Evolutionary conservation across 495 filamentous ascomycete genomes (phyloP), one percentile per base, ranked within the genome.

Genomic region (Podospora sp.): DNA sequence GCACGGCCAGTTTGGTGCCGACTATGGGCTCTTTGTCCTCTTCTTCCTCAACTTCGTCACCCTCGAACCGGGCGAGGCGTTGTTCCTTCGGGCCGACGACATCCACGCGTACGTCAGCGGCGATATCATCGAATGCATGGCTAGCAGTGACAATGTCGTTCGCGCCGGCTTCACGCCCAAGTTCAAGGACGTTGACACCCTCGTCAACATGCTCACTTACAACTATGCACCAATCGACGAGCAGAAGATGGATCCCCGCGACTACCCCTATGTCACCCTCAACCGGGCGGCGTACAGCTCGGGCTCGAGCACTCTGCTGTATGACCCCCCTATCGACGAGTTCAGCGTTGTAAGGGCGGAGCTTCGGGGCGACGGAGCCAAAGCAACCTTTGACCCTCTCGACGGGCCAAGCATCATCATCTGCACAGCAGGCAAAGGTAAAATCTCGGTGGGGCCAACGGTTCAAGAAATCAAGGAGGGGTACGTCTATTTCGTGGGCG

Each of bases 101-200:
- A 97, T 97, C 67, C 95, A 99, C 75, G 95, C 95, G 21, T 99
- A 99, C 77, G 84, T 99, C 35, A 93, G 90, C 25, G 95, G 95
- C 53, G 95, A 99, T 66, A 97, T 99, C 71, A 93, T 99, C 71
- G 95, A 99, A 80, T 98, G 95, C 83, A 99, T 99, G 95, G 95
- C 95, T 1, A 90, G 92, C 22, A 96, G 92, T 36, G 95, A 99
- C 81, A 99, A 99, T 69, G 95, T 99, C 7, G 94, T 99, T 22
- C 94, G 95, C 35, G 95, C 95, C 1, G 95, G 95, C 21, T 94
- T 99, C 76, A 99, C 95, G 0, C 95, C 95, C 11, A 99, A 99
- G 78, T 98, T 94, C 85, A 97, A 97, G 82, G 95, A 99, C 71
- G 92, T 97, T 55, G 83, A 88, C 56, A 97, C 92, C 2, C 84